These are phyloP conservation scores for Xylaria bambusicola DNA, from an alignment of 495 filamentous ascomycete species.

Conservation along the genomic window DNA sequence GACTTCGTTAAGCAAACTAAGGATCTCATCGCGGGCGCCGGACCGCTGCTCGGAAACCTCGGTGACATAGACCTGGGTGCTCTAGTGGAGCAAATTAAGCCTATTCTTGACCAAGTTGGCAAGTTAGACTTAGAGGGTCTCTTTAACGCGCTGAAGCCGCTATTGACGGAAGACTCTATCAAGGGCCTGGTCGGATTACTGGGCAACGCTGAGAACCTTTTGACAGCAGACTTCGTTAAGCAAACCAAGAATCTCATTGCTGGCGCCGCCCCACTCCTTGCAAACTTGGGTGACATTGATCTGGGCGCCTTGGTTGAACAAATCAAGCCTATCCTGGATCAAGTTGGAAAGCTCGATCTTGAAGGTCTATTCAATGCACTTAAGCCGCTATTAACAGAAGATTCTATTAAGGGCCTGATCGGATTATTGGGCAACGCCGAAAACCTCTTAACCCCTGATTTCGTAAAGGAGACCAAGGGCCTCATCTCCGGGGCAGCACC, in stretches of 20 bases:
- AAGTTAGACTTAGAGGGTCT: constrained; percentile 31
- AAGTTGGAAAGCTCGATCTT: constrained; percentile 28
- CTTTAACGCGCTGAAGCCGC: constrained; percentile 31
- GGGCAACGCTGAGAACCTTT: constrained; percentile 41
- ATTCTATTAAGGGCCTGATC: constrained; percentile 43
- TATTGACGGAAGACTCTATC: constrained; percentile 37
- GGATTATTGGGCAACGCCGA: constrained; percentile 45
- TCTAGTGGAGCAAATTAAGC: too few relatives aligned
- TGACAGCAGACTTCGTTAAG: constrained; percentile 47
- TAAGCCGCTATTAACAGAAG: constrained; percentile 36
- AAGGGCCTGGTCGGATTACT: constrained; percentile 41
- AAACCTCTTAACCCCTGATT: constrained; percentile 40
- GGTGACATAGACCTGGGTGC: constrained; percentile 52
- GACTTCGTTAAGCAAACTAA: constrained; percentile 40
- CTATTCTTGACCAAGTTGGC: constrained; percentile 6
- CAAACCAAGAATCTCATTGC: constrained; percentile 44
- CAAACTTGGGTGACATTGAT: constrained; percentile 38
- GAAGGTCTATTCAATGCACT: constrained; percentile 29
- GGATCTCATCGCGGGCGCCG: constrained; percentile 44
- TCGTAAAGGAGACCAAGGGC: constrained; percentile 42
- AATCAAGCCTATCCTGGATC: constrained; percentile 40
- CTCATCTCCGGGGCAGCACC: constrained; percentile 36
- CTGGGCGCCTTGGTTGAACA: constrained; percentile 35
- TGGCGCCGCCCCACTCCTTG: constrained; percentile 37
- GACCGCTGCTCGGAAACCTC: constrained; percentile 44